phyloP scores from a whole-genome alignment of 1,284 basidiomycete genomes.

The Xerocomus nothofagi region DNA sequence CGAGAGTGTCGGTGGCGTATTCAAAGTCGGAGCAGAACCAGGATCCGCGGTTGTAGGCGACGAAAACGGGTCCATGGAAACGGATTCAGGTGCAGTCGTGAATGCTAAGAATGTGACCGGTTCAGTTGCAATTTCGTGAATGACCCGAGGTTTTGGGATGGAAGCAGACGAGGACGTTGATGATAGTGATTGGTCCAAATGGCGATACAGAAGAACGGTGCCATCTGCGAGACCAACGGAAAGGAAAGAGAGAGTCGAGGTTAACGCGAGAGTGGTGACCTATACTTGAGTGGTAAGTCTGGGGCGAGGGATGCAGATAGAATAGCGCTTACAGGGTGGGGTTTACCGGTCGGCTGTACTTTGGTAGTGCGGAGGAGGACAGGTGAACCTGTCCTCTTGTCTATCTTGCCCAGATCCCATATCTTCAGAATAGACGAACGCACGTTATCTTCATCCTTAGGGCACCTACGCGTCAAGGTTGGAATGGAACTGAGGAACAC shows the following conservation, averaged over 20 bases:
- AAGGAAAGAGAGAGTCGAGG: constrained; percentile 80
- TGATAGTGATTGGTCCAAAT: constrained; percentile 85
- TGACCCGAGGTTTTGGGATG: constrained; percentile 76
- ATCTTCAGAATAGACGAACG: constrained; percentile 83
- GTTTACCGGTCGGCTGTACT: constrained; percentile 73
- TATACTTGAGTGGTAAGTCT: constrained; percentile 32
- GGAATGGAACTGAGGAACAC: constrained; percentile 1
- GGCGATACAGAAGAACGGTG: constrained; percentile 89
- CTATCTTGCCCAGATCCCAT: constrained; percentile 81
- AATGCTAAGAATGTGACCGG: constrained; percentile 93
- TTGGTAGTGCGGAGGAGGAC: constrained; percentile 74
- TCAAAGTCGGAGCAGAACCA: constrained; percentile 3
- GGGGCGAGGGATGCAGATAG: background rate
- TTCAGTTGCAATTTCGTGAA: constrained; percentile 80
- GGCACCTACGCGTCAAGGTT: constrained; percentile 7
- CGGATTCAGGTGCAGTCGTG: constrained; percentile 51
- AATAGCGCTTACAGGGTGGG: constrained; percentile 68
- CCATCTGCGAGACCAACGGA: constrained; percentile 93
- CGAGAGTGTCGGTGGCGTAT: constrained; percentile 45
- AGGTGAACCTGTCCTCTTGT: constrained; percentile 71
- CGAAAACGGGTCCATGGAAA: constrained; percentile 28
- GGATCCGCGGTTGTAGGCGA: background rate
- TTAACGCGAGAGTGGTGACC: constrained; percentile 83
- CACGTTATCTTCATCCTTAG: constrained; percentile 75
- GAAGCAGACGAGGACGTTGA: constrained; percentile 64